Evolutionary conservation across 495 filamentous ascomycete genomes (phyloP).

Genomic region (Acidiella bohemica): DNA sequence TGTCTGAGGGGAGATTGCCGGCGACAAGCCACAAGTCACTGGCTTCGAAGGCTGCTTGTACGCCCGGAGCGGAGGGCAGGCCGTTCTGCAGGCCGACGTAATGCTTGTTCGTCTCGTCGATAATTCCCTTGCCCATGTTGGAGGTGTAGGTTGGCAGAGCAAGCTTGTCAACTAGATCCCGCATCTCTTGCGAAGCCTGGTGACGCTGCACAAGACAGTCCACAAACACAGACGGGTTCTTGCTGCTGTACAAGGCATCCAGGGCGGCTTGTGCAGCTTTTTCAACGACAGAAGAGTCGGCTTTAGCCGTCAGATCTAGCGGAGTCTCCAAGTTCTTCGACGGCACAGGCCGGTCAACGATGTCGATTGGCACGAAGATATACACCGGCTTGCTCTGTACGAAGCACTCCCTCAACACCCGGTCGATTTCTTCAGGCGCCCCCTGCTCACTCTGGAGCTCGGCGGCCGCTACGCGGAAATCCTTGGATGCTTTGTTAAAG

Average conservation of each 20-base stretch:
- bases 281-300: constrained; percentile 21
- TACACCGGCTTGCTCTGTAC: constrained; percentile 27
- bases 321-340: constrained; percentile 21
- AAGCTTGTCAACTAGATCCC: constrained; percentile 20
- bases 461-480: constrained; percentile 24
- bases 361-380: constrained; percentile 31
- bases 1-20: constrained; percentile 26
- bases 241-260: constrained; percentile 21
- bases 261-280: constrained; percentile 22
- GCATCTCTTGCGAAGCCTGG: constrained; percentile 19
- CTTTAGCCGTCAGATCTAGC: constrained; percentile 22
- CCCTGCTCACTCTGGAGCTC: constrained; percentile 26
- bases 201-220: constrained; percentile 26
- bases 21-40: constrained; percentile 25
- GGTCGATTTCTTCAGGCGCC: constrained; percentile 29
- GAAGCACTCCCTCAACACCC: constrained; percentile 28
- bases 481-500: constrained; percentile 27
- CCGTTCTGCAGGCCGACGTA: constrained; percentile 29
- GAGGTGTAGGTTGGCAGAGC: constrained; percentile 22
- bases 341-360: constrained; percentile 24
- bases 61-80: constrained; percentile 16
- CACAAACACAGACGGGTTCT: constrained; percentile 25
- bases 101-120: constrained; percentile 25
- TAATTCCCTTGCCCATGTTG: constrained; percentile 27
- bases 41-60: constrained; percentile 13